Evolutionary conservation across 805 yeast species (phyloP).

Genomic region (Ogataea glucozyma): DNA sequence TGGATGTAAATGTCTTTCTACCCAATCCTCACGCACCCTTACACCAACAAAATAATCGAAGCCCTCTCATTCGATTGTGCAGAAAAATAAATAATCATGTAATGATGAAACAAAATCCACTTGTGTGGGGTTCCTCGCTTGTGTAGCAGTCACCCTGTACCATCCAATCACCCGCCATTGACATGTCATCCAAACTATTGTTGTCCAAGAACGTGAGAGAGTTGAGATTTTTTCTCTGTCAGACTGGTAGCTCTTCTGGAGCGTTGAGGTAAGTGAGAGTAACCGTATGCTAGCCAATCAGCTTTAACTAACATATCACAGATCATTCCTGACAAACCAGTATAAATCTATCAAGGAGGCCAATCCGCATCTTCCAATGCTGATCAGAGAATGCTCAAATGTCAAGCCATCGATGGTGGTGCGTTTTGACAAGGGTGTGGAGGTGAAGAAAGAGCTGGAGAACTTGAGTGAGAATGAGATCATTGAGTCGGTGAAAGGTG

Average conservation of each 20-base stretch:
- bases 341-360: conserved; percentile 66
- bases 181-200: conserved; percentile 27
- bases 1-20: too few relatives aligned
- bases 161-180: too few relatives aligned
- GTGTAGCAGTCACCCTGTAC: too few relatives aligned
- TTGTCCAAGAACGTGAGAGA: conserved; percentile 65
- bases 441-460: conserved; percentile 49
- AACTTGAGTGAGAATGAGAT: conserved; percentile 50
- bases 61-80: too few relatives aligned
- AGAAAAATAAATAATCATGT: too few relatives aligned
- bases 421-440: conserved; percentile 61
- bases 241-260: conserved; percentile 69
- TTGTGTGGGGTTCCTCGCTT: too few relatives aligned
- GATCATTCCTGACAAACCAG: conserved; percentile 60
- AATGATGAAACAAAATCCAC: too few relatives aligned
- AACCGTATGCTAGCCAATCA: neutral
- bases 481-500: conserved; percentile 32
- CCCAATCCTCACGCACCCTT: too few relatives aligned
- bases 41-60: too few relatives aligned
- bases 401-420: conserved; percentile 74
- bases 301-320: conserved; percentile 17
- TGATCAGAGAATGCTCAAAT: conserved; percentile 76
- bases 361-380: conserved; percentile 68
- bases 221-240: conserved; percentile 79
- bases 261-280: conserved; percentile 47